Evolutionary conservation across 371 early-diverging fungal genomes (phyloP).

Genomic region (Mucor saturninus): DNA sequence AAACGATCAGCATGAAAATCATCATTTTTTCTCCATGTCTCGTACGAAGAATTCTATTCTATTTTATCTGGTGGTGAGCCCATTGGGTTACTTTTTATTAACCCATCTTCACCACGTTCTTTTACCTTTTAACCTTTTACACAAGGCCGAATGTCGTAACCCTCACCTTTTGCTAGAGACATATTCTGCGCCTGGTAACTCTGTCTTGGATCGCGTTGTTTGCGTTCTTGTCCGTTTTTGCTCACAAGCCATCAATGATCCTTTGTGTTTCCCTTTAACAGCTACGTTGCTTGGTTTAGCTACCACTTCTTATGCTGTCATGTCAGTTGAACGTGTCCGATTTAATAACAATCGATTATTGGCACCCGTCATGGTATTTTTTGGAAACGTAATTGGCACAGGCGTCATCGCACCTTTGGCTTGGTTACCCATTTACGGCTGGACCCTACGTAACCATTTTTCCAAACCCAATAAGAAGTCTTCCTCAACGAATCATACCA

Average conservation of each 20-base stretch:
- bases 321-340: slow-evolving; percentile 20
- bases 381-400: slow-evolving; percentile 25
- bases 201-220: slow-evolving; percentile 9
- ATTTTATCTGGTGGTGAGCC: slow-evolving; percentile 9
- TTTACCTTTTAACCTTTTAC: slow-evolving; percentile 14
- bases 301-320: slow-evolving; percentile 26
- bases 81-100: slow-evolving; percentile 11
- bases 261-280: slow-evolving; percentile 17
- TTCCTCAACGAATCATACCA: neutral
- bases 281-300: slow-evolving; percentile 20
- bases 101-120: slow-evolving; percentile 20
- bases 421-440: slow-evolving; percentile 22
- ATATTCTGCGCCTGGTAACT: slow-evolving; percentile 15
- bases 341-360: neutral
- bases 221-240: slow-evolving; percentile 24
- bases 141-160: slow-evolving; percentile 9
- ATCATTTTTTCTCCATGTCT: slow-evolving; percentile 1
- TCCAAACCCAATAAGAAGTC: too few relatives aligned
- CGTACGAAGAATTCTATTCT: slow-evolving; percentile 10
- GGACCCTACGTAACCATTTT: slow-evolving; percentile 2
- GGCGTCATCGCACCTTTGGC: slow-evolving; percentile 18
- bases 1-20: too few relatives aligned
- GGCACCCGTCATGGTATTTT: slow-evolving; percentile 12
- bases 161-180: slow-evolving; percentile 7
- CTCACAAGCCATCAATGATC: slow-evolving; percentile 16